Percentiles rank a stretch among this genome's conserved stretches.
These are phyloP conservation scores for Aspergillus hiratsukae DNA, from an alignment of 2,329 filamentous ascomycete genomes.

Conservation along the genomic window DNA sequence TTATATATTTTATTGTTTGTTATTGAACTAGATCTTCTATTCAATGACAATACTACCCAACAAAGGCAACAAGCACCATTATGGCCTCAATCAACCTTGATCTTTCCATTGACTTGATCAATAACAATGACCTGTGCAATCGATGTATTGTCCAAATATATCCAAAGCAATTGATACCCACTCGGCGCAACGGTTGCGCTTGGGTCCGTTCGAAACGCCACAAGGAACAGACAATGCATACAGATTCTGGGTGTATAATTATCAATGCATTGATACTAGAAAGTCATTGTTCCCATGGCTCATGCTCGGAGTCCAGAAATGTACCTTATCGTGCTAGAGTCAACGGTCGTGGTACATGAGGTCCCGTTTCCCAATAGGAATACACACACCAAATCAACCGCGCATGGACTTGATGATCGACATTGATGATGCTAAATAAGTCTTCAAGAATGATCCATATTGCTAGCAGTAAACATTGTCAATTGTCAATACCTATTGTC, in stretches of 20 bases:
- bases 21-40: background rate
- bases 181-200: slow-evolving; percentile 6
- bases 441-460: background rate
- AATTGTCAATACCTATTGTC: background rate
- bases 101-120: background rate
- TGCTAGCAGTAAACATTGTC: background rate
- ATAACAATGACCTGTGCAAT: background rate
- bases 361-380: background rate
- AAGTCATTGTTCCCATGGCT: background rate
- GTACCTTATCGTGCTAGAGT: background rate
- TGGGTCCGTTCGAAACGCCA: slow-evolving; percentile 2
- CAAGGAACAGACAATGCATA: background rate
- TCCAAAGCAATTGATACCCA: background rate
- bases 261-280: background rate
- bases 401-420: background rate
- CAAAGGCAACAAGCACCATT: background rate
- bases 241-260: background rate
- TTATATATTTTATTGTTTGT: background rate
- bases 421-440: background rate
- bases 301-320: background rate
- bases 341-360: background rate
- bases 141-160: background rate
- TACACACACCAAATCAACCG: background rate
- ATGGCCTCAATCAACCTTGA: background rate
- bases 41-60: background rate